Percentiles rank a stretch among this genome's conserved stretches.
Conservation (phyloP, 73 alveolate species). For the Paramecium caudatum region DNA sequence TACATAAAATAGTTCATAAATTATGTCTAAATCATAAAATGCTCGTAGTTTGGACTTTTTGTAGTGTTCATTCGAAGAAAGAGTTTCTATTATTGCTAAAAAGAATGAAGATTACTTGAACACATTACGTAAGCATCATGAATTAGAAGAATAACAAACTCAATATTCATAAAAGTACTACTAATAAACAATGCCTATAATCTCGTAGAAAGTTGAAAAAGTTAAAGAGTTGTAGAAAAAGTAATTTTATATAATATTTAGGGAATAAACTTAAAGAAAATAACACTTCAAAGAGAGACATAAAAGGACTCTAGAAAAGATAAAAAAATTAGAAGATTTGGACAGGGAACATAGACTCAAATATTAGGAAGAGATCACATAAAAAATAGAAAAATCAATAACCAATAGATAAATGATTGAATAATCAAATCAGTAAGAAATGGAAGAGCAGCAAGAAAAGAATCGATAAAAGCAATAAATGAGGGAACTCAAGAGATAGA, state of each 20-base stretch:
- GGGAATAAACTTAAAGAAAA: neutral
- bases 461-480: neutral
- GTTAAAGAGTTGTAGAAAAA: neutral
- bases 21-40: constrained; percentile 43
- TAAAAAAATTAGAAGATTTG: constrained; percentile 25
- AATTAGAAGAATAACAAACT: constrained; percentile 33
- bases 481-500: neutral
- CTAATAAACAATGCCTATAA: neutral
- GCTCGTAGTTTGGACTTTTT: constrained; percentile 55
- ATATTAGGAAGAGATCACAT: neutral
- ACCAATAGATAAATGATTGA: neutral
- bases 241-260: neutral
- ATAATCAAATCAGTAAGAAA: neutral
- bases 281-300: neutral
- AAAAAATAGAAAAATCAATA: constrained; percentile 2
- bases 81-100: neutral
- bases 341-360: neutral
- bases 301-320: constrained; percentile 21
- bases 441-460: neutral
- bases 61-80: constrained; percentile 39
- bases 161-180: neutral
- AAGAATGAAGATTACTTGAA: constrained; percentile 27
- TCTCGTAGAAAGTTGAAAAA: neutral
- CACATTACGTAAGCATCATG: neutral
- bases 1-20: neutral